Evolutionary conservation across 2,329 filamentous ascomycete species (phyloP), one percentile per base, ranked within the genome.

Genomic region (Ilyonectria sp.): DNA sequence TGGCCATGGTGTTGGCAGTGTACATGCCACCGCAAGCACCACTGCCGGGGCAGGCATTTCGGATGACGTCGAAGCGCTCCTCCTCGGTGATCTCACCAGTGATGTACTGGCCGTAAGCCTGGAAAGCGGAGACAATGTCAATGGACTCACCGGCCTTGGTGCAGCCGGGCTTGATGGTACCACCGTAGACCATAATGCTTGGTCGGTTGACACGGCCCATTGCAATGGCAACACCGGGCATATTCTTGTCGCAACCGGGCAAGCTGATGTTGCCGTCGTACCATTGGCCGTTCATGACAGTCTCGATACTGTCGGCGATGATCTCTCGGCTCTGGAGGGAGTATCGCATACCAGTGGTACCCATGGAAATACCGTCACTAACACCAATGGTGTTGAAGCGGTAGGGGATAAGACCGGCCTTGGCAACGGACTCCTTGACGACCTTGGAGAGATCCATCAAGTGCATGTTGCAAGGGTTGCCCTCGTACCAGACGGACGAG

Each of bases 391-490:
- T 99, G 87, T 99, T 99, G 90, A 99, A 99, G 81, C 98, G 95
- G 87, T 97, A 97, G 70, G 94, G 94, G 68, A 97, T 88, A 69
- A 99, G 87, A 23, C 94, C 93, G 33, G 94, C 93, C 76, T 92
- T 83, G 63, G 82, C 82, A 46, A 90, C 87, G 15, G 87, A 89
- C 74, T 89, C 81, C 77, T 83, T 85, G 72, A 97, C 92, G 71
- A 92, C 85, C 80, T 92, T 87, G 79, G 93, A 97, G 68, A 99
- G 89, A 78, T 97, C 93, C 82, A 99, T 87, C 69, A 99, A 86
- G 83, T 99, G 96, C 95, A 98, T 99, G 85, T 99, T 99, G 87
- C 96, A 99, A 29, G 96, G 96, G 84, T 99, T 99, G 65, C 96
- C 96, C 75, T 94, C 92, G 84, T 95, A 98, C 96, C 96, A 99